Conservation (phyloP, 805 yeast species). For the Brettanomyces custersianus region DNA sequence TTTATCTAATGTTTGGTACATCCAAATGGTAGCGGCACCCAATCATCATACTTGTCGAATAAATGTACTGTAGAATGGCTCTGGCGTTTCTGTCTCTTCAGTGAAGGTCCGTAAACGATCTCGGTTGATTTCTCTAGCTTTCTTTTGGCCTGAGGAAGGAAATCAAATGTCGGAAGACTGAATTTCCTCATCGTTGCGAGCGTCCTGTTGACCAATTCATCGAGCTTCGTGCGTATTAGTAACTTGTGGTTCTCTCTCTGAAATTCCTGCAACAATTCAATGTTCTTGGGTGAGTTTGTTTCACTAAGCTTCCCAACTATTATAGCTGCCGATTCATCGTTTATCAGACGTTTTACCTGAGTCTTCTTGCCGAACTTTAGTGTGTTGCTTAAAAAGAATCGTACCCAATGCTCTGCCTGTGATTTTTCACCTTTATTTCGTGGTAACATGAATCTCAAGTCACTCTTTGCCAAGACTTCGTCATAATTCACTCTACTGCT, state of each 20-base stretch:
- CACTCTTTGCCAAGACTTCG: not conserved
- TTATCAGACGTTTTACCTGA: conserved; percentile 11
- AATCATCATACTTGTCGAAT: conserved; percentile 28
- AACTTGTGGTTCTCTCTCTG: not conserved
- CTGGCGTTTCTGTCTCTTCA: conserved; percentile 2
- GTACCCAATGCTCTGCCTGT: conserved; percentile 19
- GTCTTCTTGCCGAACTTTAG: conserved; percentile 15
- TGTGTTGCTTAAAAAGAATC: conserved; percentile 13
- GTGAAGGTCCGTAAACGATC: not conserved
- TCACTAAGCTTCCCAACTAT: not conserved
- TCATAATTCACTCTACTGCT: conserved; percentile 4
- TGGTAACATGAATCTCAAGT: conserved; percentile 3
- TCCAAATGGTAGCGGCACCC: conserved; percentile 55
- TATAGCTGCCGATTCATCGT: conserved; percentile 1
- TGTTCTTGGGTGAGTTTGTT: not conserved
- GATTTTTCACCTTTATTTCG: conserved; percentile 3
- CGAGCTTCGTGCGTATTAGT: conserved; percentile 1
- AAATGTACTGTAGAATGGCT: conserved; percentile 4
- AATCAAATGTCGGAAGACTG: conserved; percentile 10
- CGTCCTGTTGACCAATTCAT: conserved; percentile 9
- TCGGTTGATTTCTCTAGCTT: conserved; percentile 3
- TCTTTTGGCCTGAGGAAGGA: conserved; percentile 1
- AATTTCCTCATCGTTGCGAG: conserved; percentile 15
- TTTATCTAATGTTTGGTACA: no score
- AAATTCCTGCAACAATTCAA: not conserved